phyloP scores from a whole-genome alignment of 106 monocot species.

The Allium cepa region DNA sequence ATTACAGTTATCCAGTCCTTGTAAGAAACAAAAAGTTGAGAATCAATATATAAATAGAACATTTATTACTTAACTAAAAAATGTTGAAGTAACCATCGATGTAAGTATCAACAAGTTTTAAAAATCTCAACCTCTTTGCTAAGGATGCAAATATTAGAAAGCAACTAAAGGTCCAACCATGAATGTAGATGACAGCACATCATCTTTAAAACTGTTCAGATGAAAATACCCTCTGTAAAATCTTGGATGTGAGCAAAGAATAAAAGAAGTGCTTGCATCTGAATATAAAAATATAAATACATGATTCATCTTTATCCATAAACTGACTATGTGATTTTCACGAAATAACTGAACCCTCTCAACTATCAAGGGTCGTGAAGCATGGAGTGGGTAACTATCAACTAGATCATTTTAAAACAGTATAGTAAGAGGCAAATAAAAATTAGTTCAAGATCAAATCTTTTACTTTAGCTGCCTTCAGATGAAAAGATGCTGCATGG shows the following conservation, averaged over 20 bases:
- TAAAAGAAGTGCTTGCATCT: background rate
- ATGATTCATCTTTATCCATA: background rate
- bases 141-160: constrained; percentile 94
- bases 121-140: constrained; percentile 69
- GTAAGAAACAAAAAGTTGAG: background rate
- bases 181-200: constrained; percentile 89
- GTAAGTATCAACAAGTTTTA: background rate
- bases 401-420: background rate
- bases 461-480: too few relatives aligned
- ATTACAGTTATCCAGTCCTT: background rate
- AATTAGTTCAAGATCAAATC: too few relatives aligned
- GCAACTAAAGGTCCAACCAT: constrained; percentile 94
- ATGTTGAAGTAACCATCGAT: too few relatives aligned
- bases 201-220: constrained; percentile 89
- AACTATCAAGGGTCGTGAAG: too few relatives aligned
- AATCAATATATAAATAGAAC: background rate
- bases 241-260: background rate
- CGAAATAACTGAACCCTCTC: background rate
- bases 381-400: background rate
- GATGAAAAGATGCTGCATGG: too few relatives aligned
- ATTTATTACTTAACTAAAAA: background rate
- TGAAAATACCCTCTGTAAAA: constrained; percentile 82
- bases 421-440: background rate
- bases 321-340: background rate
- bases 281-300: background rate